Percentiles rank a stretch among this genome's conserved stretches.
phyloP scores from a whole-genome alignment of 257 asterid genomes.

The Linderniella brevidens region DNA sequence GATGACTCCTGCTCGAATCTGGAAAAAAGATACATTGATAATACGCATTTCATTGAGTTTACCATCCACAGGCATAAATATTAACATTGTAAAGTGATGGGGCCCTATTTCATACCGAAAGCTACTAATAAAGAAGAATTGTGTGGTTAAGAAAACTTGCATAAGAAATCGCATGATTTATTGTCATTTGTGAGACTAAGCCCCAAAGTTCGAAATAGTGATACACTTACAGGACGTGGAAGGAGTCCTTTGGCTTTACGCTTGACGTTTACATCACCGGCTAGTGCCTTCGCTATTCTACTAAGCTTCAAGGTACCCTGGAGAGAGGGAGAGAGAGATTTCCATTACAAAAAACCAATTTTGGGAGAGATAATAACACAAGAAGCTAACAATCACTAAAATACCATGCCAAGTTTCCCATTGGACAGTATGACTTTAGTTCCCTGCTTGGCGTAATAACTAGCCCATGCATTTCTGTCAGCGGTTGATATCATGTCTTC shows the following conservation, averaged over 20 bases:
- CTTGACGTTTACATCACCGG: slow-evolving; percentile 64
- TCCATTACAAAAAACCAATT: slow-evolving; percentile 7
- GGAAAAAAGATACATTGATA: slow-evolving; percentile 11
- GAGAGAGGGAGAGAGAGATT: slow-evolving; percentile 13
- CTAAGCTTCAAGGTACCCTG: slow-evolving; percentile 79
- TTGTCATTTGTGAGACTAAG: too few species aligned
- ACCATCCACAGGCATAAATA: too few species aligned
- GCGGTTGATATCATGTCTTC: slow-evolving; percentile 90
- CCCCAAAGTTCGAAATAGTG: slow-evolving; percentile 3
- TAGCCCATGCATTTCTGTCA: slow-evolving; percentile 95
- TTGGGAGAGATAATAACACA: slow-evolving; percentile 1
- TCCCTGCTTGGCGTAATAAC: slow-evolving; percentile 78
- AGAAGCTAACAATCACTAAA: neutral
- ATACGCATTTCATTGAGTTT: too few species aligned
- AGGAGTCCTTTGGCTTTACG: slow-evolving; percentile 80
- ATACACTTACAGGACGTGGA: slow-evolving; percentile 92
- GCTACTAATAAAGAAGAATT: neutral
- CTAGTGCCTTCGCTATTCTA: slow-evolving; percentile 71
- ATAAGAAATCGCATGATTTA: neutral
- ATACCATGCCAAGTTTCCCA: slow-evolving; percentile 78
- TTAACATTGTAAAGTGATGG: too few species aligned
- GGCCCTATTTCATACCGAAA: neutral
- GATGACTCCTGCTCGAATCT: slow-evolving; percentile 94
- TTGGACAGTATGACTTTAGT: slow-evolving; percentile 64
- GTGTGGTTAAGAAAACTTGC: neutral